Evolutionary conservation across 306 rosid species (phyloP), one percentile per base, ranked within the genome.

Genomic region (Sophora flavescens): DNA sequence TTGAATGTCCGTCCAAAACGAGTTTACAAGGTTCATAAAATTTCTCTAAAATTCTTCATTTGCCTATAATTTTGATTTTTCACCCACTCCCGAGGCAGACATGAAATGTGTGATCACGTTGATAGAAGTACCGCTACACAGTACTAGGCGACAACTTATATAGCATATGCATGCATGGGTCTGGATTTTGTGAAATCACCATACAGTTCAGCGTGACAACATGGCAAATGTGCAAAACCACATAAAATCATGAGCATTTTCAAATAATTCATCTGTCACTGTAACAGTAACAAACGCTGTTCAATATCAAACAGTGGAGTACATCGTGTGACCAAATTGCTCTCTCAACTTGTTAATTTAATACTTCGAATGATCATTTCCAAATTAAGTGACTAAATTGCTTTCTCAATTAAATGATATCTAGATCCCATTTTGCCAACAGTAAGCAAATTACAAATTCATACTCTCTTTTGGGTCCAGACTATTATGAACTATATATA

Each of bases 101-200:
- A 70, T 36, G 71, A 75, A 62, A 30, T 42, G 59, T 65, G 73
- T 65, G 64, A 74, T 73, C 77, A 72, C 73, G 78, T 70, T 77
- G 75, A 35, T 50, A 72, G 28, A 74, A 61, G 81, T 72, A 79
- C 72, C 56, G 58, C 0, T 44, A 53, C 82, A 60, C 39, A 8
- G 14, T 62, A 59, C 72, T 63, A 81, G 22, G n/a, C 81, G 88
- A 85, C 88, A 85, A 85, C 26, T 36, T 63, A 60, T 58, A 38
- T 67, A 66, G 61, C 77, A 73, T 63, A 74, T 81, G 72, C 80
- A 66, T 82, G 86, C 86, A 81, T 71, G 86, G 71, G 72, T 78
- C 75, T 74, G 81, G 72, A 69, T 78, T 58, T 69, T 69, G 84
- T 75, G 88, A 70, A 78, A 75, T 85, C 86, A 75, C 81, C 17